Evolutionary conservation across 2,329 filamentous ascomycete species (phyloP).

Genomic region (Colletotrichum eleusines): DNA sequence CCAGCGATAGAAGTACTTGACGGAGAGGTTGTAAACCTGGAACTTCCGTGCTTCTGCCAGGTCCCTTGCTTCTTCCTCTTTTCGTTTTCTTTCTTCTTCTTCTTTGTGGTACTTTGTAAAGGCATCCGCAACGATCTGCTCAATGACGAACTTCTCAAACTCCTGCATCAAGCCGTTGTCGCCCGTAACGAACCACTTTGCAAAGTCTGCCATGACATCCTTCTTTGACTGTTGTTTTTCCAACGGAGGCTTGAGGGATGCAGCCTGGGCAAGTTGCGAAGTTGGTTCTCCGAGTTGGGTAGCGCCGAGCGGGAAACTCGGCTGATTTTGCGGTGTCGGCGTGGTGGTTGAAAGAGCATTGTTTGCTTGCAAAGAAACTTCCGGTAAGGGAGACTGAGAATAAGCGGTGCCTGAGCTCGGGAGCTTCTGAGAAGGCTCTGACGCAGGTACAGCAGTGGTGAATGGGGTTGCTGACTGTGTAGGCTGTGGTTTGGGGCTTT

Average conservation of each 20-base stretch:
- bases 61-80: slow-evolving; percentile 62
- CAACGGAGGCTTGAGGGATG: slow-evolving; percentile 1
- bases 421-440: slow-evolving; percentile 29
- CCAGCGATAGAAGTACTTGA: slow-evolving; percentile 71
- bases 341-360: background rate
- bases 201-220: slow-evolving; percentile 63
- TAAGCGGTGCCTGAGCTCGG: background rate
- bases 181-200: slow-evolving; percentile 66
- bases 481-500: slow-evolving; percentile 38
- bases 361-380: slow-evolving; percentile 5
- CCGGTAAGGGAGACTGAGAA: slow-evolving; percentile 25
- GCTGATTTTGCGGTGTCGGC: background rate
- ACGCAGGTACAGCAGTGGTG: slow-evolving; percentile 39
- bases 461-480: slow-evolving; percentile 8
- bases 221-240: slow-evolving; percentile 33
- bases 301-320: background rate
- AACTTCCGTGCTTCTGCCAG: slow-evolving; percentile 62
- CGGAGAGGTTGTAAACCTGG: slow-evolving; percentile 60
- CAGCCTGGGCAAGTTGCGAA: slow-evolving; percentile 10
- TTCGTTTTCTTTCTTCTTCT: slow-evolving; percentile 55
- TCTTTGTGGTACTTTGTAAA: slow-evolving; percentile 57
- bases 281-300: slow-evolving; percentile 15
- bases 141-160: slow-evolving; percentile 60
- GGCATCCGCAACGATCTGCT: slow-evolving; percentile 57
- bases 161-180: slow-evolving; percentile 66